Conservation (phyloP, 148 eudicot genomes). For the Mesembryanthemum crystallinum region DNA sequence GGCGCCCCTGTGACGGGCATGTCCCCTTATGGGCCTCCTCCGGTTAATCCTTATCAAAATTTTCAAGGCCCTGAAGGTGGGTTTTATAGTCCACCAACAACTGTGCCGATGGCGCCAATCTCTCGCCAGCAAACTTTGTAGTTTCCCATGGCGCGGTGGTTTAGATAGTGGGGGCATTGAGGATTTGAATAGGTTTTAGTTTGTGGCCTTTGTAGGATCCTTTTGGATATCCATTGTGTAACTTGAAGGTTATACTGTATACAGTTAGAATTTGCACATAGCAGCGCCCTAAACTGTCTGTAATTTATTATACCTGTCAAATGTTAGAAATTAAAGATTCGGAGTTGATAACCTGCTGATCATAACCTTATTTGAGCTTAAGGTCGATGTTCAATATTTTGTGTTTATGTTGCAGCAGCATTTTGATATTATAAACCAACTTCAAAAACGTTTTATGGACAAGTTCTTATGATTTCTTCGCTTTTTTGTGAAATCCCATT, state of each 20-base stretch:
- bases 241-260: conserved; percentile 13
- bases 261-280: conserved; percentile 29
- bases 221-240: conserved; percentile 18
- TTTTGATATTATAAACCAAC: neutral
- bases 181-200: conserved; percentile 15
- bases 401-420: neutral
- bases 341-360: conserved; percentile 4
- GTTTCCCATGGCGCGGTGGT: neutral
- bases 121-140: conserved; percentile 46
- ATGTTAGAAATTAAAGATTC: conserved; percentile 22
- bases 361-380: neutral
- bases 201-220: conserved; percentile 11
- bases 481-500: too few relatives aligned
- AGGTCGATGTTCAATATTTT: neutral
- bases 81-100: conserved; percentile 52
- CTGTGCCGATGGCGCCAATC: conserved; percentile 62
- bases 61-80: conserved; percentile 59
- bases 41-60: conserved; percentile 44
- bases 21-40: conserved; percentile 39
- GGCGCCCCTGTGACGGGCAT: conserved; percentile 41
- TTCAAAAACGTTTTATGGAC: too few relatives aligned
- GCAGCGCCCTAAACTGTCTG: conserved; percentile 24
- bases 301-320: conserved; percentile 14
- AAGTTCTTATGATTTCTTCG: too few relatives aligned
- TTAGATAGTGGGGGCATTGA: conserved; percentile 1